phyloP scores from a whole-genome alignment of 2,329 filamentous ascomycete genomes.

The Neofusicoccum sp. region DNA sequence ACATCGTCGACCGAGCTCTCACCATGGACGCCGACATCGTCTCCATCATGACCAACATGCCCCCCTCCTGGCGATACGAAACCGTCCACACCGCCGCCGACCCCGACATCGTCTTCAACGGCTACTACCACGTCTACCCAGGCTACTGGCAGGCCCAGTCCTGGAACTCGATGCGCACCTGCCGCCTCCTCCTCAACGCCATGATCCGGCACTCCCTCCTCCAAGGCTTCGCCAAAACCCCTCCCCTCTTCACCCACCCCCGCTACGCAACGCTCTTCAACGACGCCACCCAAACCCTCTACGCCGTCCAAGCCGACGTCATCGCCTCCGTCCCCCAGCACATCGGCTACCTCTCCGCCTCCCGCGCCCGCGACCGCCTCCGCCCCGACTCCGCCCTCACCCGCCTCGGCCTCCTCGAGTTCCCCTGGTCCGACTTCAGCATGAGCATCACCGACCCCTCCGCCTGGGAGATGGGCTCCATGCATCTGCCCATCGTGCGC shows the following conservation, averaged over 20 bases:
- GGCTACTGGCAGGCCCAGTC: slow-evolving; percentile 35
- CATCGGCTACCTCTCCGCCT: slow-evolving; percentile 35
- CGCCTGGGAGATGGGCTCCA: not conserved
- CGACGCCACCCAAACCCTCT: slow-evolving; percentile 30
- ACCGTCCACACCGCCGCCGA: slow-evolving; percentile 7
- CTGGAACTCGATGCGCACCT: slow-evolving; percentile 34
- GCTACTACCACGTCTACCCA: slow-evolving; percentile 34
- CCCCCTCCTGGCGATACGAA: not conserved
- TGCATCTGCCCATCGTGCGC: slow-evolving; percentile 35
- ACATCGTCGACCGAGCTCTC: not conserved
- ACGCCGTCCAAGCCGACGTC: slow-evolving; percentile 35
- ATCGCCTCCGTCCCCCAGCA: slow-evolving; percentile 39
- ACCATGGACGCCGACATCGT: not conserved
- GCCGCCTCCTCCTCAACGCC: slow-evolving; percentile 30
- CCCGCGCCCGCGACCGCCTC: slow-evolving; percentile 1
- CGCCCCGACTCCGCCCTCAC: not conserved
- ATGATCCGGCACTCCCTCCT: slow-evolving; percentile 29
- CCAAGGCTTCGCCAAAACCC: slow-evolving; percentile 29
- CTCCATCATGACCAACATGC: not conserved
- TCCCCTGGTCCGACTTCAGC: slow-evolving; percentile 9
- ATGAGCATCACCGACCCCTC: not conserved
- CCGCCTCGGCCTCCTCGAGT: slow-evolving; percentile 25
- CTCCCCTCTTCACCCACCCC: slow-evolving; percentile 29
- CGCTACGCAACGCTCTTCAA: slow-evolving; percentile 30
- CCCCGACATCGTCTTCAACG: slow-evolving; percentile 27